Conservation (phyloP, 768 basidiomycete genomes). For the Hygrophoropsis aurantiaca region DNA sequence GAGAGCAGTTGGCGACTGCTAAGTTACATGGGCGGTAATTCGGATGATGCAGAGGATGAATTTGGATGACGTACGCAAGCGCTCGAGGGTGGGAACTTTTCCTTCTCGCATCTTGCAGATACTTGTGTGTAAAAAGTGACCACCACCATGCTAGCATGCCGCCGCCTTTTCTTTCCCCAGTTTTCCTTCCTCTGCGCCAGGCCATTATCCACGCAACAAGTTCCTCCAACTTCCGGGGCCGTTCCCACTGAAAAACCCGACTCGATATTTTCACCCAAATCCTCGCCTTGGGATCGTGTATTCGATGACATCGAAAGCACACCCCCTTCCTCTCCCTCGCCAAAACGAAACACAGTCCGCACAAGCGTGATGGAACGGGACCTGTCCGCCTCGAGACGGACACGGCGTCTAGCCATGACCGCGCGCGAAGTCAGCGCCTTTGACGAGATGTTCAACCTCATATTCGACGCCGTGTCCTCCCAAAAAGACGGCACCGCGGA, state of each 20-base stretch:
- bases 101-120: no score
- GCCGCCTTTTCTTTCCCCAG: no score
- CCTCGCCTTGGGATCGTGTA: constrained; percentile 53
- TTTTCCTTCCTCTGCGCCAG: no score
- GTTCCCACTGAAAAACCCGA: constrained; percentile 9
- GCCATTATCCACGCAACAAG: no score
- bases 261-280: constrained; percentile 34
- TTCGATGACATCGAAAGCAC: constrained; percentile 45
- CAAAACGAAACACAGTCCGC: constrained; percentile 14
- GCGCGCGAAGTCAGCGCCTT: constrained; percentile 65
- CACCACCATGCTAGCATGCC: no score
- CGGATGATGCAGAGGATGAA: no score
- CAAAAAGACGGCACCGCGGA: constrained; percentile 4
- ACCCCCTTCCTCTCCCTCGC: constrained; percentile 22
- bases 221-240: constrained; percentile 3
- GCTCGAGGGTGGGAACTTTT: no score
- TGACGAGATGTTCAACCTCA: constrained; percentile 71
- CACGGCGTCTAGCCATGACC: constrained; percentile 61
- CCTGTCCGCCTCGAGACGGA: constrained; percentile 2
- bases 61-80: no score
- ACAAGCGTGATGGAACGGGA: constrained; percentile 9
- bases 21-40: no score
- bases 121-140: no score
- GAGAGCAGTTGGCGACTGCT: no score
- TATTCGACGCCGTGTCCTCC: constrained; percentile 53